Conservation (phyloP, 1,284 basidiomycete species). For the Ceratobasidium sp. region DNA sequence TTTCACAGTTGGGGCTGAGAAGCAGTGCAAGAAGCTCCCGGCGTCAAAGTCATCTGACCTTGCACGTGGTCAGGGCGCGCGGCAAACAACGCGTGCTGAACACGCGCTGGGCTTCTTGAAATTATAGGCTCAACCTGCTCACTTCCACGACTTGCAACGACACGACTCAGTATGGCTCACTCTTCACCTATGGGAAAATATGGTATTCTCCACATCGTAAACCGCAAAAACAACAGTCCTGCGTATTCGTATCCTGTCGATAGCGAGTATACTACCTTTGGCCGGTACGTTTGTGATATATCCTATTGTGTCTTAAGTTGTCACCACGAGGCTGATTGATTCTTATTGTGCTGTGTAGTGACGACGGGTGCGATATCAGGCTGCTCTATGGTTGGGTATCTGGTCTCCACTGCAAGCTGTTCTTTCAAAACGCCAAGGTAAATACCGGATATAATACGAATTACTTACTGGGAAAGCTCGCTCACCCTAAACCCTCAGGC, state of each 20-base stretch:
- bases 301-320: slow-evolving; percentile 8
- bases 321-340: slow-evolving; percentile 40
- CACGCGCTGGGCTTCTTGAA: slow-evolving; percentile 39
- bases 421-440: slow-evolving; percentile 75
- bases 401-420: slow-evolving; percentile 72
- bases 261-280: slow-evolving; percentile 73
- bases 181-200: slow-evolving; percentile 46
- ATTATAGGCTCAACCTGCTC: slow-evolving; percentile 28
- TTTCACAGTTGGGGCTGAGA: slow-evolving; percentile 58
- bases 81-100: slow-evolving; percentile 47
- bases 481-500: slow-evolving; percentile 61
- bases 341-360: slow-evolving; percentile 49
- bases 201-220: slow-evolving; percentile 46
- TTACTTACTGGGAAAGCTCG: background rate
- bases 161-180: slow-evolving; percentile 45
- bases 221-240: slow-evolving; percentile 47
- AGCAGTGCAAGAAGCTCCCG: background rate
- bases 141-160: slow-evolving; percentile 41
- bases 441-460: slow-evolving; percentile 48
- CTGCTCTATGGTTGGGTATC: slow-evolving; percentile 75
- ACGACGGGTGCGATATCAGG: slow-evolving; percentile 67
- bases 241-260: slow-evolving; percentile 79
- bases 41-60: slow-evolving; percentile 21
- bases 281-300: slow-evolving; percentile 62
- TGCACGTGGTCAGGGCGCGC: slow-evolving; percentile 30